Conservation (phyloP, 805 yeast species). For the Nakazawaea holstii region DNA sequence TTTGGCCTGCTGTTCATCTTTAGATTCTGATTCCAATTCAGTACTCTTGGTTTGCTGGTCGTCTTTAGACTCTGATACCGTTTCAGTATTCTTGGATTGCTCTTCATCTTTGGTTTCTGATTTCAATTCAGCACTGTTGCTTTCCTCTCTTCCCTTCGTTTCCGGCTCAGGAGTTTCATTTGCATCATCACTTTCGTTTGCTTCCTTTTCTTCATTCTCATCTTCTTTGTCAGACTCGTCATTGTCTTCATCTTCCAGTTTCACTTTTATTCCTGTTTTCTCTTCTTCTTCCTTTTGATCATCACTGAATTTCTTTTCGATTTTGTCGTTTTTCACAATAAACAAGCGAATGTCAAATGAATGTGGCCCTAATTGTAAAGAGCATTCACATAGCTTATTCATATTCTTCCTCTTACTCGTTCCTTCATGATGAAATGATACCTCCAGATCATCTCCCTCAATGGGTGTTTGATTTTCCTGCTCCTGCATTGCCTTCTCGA, state of each 20-base stretch:
- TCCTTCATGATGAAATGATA: slow-evolving; percentile 20
- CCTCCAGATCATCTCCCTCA: slow-evolving; percentile 23
- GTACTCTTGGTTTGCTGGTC: too few species aligned
- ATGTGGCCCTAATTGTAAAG: slow-evolving; percentile 78
- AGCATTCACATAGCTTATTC: slow-evolving; percentile 82
- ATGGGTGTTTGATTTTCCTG: slow-evolving; percentile 12
- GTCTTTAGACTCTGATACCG: too few species aligned
- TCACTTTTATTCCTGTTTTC: slow-evolving; percentile 14
- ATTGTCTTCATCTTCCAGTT: slow-evolving; percentile 15
- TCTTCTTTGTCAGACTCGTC: slow-evolving; percentile 9
- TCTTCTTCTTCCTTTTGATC: slow-evolving; percentile 20
- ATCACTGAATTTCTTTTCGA: slow-evolving; percentile 37
- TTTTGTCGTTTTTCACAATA: slow-evolving; percentile 77
- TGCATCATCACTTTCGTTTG: slow-evolving; percentile 1
- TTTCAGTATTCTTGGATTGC: too few species aligned
- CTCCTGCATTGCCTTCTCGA: slow-evolving; percentile 30
- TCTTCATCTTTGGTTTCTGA: too few species aligned
- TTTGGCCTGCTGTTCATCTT: too few species aligned
- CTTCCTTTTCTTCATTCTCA: slow-evolving; percentile 18
- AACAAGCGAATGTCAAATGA: slow-evolving; percentile 69
- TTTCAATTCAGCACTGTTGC: neutral
- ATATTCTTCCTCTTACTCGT: slow-evolving; percentile 63
- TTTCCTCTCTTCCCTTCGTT: slow-evolving; percentile 8
- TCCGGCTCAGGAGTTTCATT: slow-evolving; percentile 12
- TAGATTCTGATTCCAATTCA: too few species aligned